Evolutionary conservation across 352 stramenopile genomes (phyloP).

Genomic region (Phytophthora ohioensis): DNA sequence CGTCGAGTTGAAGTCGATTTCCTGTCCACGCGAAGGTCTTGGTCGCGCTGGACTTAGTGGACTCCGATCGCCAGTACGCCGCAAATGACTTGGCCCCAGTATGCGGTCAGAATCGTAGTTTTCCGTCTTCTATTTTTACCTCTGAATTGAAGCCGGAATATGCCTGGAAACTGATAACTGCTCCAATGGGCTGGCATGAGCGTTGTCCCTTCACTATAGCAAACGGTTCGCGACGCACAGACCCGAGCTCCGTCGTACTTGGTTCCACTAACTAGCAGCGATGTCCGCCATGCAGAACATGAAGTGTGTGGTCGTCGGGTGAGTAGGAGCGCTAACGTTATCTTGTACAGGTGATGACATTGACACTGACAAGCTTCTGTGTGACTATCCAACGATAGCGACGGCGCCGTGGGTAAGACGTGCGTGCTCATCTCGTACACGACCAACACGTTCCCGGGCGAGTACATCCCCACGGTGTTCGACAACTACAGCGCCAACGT

Average conservation of each 20-base stretch:
- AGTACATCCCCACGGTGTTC: slow-evolving; percentile 98
- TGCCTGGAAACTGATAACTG: slow-evolving; percentile 32
- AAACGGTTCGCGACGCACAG: slow-evolving; percentile 25
- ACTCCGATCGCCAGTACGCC: slow-evolving; percentile 10
- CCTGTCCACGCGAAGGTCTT: slow-evolving; percentile 10
- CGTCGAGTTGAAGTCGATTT: slow-evolving; percentile 9
- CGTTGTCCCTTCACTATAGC: slow-evolving; percentile 30
- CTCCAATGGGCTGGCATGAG: slow-evolving; percentile 11
- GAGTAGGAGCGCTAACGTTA: slow-evolving; percentile 29
- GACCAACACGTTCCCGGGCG: slow-evolving; percentile 96
- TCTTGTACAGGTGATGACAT: slow-evolving; percentile 1
- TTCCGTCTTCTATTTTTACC: slow-evolving; percentile 44
- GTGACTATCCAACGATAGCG: slow-evolving; percentile 53
- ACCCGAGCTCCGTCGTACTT: not conserved
- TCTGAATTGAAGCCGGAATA: slow-evolving; percentile 55
- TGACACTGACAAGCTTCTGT: slow-evolving; percentile 18
- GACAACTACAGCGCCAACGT: slow-evolving; percentile 95
- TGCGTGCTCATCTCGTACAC: slow-evolving; percentile 98
- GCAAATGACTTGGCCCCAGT: slow-evolving; percentile 31
- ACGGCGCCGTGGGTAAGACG: slow-evolving; percentile 96
- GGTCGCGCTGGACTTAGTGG: slow-evolving; percentile 27
- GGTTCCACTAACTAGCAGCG: slow-evolving; percentile 13
- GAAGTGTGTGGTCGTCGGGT: slow-evolving; percentile 94
- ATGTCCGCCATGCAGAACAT: slow-evolving; percentile 94
- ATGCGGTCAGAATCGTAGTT: slow-evolving; percentile 27